Conservation (phyloP, 164 flowering plant species). For the Kalanchoe fedtschenkoi region DNA sequence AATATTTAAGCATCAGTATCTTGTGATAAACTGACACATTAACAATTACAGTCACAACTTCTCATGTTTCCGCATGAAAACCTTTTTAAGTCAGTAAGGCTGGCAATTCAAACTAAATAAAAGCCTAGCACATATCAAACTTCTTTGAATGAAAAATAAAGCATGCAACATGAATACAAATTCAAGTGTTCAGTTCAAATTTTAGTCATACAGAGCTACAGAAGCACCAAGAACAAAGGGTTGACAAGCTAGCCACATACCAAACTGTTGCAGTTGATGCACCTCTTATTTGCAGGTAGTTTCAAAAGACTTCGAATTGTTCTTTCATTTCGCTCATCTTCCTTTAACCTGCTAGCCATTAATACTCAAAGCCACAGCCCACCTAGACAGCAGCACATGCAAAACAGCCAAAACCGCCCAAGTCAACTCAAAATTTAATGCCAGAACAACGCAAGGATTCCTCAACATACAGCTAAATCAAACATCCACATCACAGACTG, state of each 20-base stretch:
- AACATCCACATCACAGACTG: background rate
- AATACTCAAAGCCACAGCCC: slow-evolving; percentile 5
- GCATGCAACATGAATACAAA: no score
- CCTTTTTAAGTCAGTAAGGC: no score
- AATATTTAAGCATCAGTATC: background rate
- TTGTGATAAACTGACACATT: background rate
- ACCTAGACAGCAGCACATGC: background rate
- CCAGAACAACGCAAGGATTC: background rate
- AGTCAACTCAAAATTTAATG: background rate
- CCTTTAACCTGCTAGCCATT: slow-evolving; percentile 77
- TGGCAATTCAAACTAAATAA: no score
- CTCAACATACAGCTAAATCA: background rate
- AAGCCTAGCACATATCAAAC: no score
- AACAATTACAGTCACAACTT: background rate
- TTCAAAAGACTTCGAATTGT: slow-evolving; percentile 75
- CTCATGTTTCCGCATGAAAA: no score
- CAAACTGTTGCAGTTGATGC: slow-evolving; percentile 84
- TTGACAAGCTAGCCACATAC: slow-evolving; percentile 21
- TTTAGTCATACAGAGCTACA: background rate
- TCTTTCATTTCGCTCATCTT: slow-evolving; percentile 43
- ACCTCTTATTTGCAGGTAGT: slow-evolving; percentile 63
- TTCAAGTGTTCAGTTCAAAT: no score
- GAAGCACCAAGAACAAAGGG: background rate
- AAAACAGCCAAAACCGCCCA: background rate
- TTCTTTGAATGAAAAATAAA: no score